Evolutionary conservation across 2,329 filamentous ascomycete species (phyloP), one percentile per base, ranked within the genome.

Genomic region (Trematosphaeria pertusa): DNA sequence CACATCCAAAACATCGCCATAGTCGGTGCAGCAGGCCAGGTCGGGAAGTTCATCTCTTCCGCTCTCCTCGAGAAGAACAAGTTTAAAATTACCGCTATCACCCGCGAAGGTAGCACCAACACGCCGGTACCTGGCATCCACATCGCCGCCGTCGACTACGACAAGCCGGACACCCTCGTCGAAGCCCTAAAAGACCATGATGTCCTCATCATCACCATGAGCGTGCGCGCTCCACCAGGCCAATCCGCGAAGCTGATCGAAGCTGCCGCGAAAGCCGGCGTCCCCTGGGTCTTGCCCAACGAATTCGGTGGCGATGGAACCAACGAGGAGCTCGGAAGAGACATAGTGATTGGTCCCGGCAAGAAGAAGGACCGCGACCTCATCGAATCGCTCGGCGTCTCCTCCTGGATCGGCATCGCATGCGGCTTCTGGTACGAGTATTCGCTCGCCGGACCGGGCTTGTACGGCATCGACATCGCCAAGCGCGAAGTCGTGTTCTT

Each of bases 221-320:
- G 51, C 38, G 58, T 59, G 35, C 22, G 14, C 6, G 48, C 53
- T 1, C 69, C 72, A 7, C 54, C 56, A 0, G 65, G 67, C 8
- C 58, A 54, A 1, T 62, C 73, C 34, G 20, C 34, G 2, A 61
- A 59, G 20, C 63, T 74, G 39, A 58, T 74, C 37, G 21, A 53
- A 11, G 71, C 71, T 5, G 71, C 73, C 6, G 66, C 56, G 4
- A 62, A 70, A 39, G 73, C 74, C 2, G 64, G 66, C 5, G 66
- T 76, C 3, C 51, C 54, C 2, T 75, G 62, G 60, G 60, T 77
- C 46, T 52, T 76, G 46, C 74, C 74, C 5, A 75, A 76, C 41
- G 62, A 67, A 24, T 75, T 59, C 55, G 61, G 59, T 11, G 54
- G 45, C 20, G 70, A 72, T 22, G 47, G 54, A 5, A 40, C 50